phyloP scores from a whole-genome alignment of 1,284 basidiomycete genomes.

The Cryptococcus neoformans region DNA sequence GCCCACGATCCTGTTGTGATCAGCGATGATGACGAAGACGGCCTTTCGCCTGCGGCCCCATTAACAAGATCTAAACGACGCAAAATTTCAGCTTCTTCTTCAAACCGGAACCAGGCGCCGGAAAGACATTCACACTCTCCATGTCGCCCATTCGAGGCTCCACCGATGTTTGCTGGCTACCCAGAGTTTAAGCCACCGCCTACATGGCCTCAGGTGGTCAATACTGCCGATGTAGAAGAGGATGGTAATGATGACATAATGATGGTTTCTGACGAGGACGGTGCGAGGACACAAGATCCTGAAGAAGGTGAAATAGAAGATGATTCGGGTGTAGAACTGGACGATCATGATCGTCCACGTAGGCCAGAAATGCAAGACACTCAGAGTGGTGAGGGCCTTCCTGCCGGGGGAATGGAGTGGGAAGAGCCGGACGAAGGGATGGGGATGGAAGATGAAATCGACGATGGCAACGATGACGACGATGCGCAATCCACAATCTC shows the following conservation, averaged over 20 bases:
- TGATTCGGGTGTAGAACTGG: slow-evolving; percentile 15
- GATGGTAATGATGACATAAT: slow-evolving; percentile 1
- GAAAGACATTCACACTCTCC: background rate
- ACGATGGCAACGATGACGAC: slow-evolving; percentile 24
- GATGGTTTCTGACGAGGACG: slow-evolving; percentile 10
- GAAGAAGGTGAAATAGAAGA: slow-evolving; percentile 14
- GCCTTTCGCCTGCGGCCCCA: background rate
- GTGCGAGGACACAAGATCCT: slow-evolving; percentile 15
- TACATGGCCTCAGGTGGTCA: slow-evolving; percentile 36
- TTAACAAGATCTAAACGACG: slow-evolving; percentile 3
- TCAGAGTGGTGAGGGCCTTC: background rate
- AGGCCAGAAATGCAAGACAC: background rate
- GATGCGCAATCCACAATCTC: background rate
- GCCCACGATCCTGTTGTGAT: slow-evolving; percentile 16
- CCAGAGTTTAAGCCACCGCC: slow-evolving; percentile 24
- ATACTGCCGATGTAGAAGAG: slow-evolving; percentile 22
- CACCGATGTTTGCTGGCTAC: slow-evolving; percentile 16
- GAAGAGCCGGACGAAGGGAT: slow-evolving; percentile 46
- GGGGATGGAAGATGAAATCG: slow-evolving; percentile 46
- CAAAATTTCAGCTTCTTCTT: background rate
- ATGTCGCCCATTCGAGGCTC: background rate
- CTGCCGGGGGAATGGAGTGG: slow-evolving; percentile 27
- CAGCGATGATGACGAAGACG: slow-evolving; percentile 18
- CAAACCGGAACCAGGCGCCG: background rate
- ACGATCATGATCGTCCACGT: background rate